A percentile compares a stretch with the other conserved stretches of the same genome.
Evolutionary conservation across 345 rosid genomes (phyloP).

Genomic region (Mercurialis annua): DNA sequence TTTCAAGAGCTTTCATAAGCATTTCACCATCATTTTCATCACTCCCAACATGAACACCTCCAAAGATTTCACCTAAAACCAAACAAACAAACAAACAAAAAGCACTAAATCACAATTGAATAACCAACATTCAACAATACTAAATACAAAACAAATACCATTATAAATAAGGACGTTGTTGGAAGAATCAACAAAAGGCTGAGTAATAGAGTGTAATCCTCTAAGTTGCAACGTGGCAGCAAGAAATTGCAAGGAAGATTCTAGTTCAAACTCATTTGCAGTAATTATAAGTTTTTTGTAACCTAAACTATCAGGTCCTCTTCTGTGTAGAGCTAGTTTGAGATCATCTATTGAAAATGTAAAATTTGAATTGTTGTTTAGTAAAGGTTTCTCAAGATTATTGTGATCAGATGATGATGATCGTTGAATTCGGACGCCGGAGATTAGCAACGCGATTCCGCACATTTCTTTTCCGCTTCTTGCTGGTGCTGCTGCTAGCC

Average conservation of each 20-base stretch:
- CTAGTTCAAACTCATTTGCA: constrained; percentile 19
- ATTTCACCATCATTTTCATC: constrained; percentile 63
- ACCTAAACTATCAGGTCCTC: constrained; percentile 79
- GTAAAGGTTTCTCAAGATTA: too few relatives aligned
- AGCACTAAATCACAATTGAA: background rate
- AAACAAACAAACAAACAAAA: background rate
- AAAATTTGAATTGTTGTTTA: background rate
- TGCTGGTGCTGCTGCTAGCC: too few relatives aligned
- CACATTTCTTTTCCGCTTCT: constrained; percentile 46
- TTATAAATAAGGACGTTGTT: constrained; percentile 64
- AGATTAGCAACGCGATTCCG: constrained; percentile 63
- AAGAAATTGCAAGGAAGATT: constrained; percentile 39
- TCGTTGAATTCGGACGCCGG: constrained; percentile 53
- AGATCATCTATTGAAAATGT: constrained; percentile 48
- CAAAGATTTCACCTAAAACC: constrained; percentile 65
- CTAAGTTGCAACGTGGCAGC: constrained; percentile 84
- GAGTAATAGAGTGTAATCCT: constrained; percentile 51
- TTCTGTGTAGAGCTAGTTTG: constrained; percentile 44
- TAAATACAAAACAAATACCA: constrained; percentile 32
- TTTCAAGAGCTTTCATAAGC: constrained; percentile 50
- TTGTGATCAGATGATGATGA: constrained; percentile 21
- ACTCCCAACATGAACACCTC: constrained; percentile 53
- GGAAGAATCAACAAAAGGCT: constrained; percentile 61
- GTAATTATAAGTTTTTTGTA: constrained; percentile 43
- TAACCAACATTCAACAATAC: background rate